Evolutionary conservation across 2,329 filamentous ascomycete species (phyloP).

Genomic region (Atkinsonella hypoxylon): DNA sequence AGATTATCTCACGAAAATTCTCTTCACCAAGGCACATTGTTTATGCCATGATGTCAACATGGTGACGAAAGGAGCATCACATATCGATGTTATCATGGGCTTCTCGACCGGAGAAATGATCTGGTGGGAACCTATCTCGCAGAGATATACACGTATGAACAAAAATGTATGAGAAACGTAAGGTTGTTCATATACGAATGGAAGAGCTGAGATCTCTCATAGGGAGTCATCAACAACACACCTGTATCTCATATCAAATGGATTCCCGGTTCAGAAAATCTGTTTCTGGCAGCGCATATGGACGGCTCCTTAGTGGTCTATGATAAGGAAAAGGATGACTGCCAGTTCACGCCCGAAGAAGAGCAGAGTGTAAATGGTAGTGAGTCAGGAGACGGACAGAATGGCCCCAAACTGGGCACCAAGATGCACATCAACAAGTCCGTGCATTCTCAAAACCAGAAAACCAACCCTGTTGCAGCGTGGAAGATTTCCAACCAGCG

Average conservation of each 20-base stretch:
- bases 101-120: constrained; percentile 96
- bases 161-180: constrained; percentile 57
- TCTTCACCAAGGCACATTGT: constrained; percentile 94
- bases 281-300: constrained; percentile 86
- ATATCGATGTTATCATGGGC: constrained; percentile 87
- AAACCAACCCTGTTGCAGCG: constrained; percentile 78
- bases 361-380: constrained; percentile 54
- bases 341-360: constrained; percentile 61
- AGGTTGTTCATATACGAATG: neutral
- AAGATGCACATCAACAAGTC: constrained; percentile 73
- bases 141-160: constrained; percentile 90
- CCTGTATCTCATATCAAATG: constrained; percentile 81
- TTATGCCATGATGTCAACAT: constrained; percentile 88
- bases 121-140: constrained; percentile 95
- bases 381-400: constrained; percentile 24
- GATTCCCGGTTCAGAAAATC: constrained; percentile 86
- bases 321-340: constrained; percentile 93
- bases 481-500: constrained; percentile 90
- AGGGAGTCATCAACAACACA: constrained; percentile 78
- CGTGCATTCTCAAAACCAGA: constrained; percentile 87
- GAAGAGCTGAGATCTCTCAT: constrained; percentile 2
- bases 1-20: constrained; percentile 87
- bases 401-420: constrained; percentile 23
- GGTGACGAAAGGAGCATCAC: constrained; percentile 63
- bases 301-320: constrained; percentile 88